Evolutionary conservation across 2,329 filamentous ascomycete species (phyloP).

Genomic region (Zymoseptoria passerinii): DNA sequence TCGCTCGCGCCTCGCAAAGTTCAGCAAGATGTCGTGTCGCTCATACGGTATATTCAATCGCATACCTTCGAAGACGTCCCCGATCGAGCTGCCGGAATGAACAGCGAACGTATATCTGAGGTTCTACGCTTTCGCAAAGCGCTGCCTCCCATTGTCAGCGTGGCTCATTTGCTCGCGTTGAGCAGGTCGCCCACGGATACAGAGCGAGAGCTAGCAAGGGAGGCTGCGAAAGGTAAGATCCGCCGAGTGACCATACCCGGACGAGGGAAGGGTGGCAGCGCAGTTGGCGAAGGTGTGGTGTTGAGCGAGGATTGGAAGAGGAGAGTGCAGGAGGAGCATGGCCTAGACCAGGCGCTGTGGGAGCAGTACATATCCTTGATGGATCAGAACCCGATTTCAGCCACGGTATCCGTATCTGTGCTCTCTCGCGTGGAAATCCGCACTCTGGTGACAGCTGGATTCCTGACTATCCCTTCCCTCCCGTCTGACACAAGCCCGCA

Average conservation of each 20-base stretch:
- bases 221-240: constrained; percentile 50
- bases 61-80: constrained; percentile 60
- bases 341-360: constrained; percentile 34
- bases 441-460: constrained; percentile 56
- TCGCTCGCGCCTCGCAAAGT: constrained; percentile 54
- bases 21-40: constrained; percentile 44
- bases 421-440: constrained; percentile 46
- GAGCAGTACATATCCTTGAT: constrained; percentile 48
- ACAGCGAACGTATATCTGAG: constrained; percentile 54
- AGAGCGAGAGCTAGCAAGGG: constrained; percentile 58
- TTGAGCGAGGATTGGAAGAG: constrained; percentile 48
- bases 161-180: constrained; percentile 58
- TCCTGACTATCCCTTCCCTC: constrained; percentile 49
- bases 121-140: constrained; percentile 52
- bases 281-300: constrained; percentile 58
- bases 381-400: constrained; percentile 41
- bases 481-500: constrained; percentile 37
- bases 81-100: constrained; percentile 51
- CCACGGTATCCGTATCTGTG: constrained; percentile 33
- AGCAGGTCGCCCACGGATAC: constrained; percentile 54
- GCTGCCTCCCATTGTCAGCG: constrained; percentile 56
- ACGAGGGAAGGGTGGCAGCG: constrained; percentile 48
- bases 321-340: constrained; percentile 17
- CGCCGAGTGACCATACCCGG: constrained; percentile 56
- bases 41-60: constrained; percentile 51